Base-by-base conservation (phyloP, 768 basidiomycete species). In the Suillus weaverae region DNA sequence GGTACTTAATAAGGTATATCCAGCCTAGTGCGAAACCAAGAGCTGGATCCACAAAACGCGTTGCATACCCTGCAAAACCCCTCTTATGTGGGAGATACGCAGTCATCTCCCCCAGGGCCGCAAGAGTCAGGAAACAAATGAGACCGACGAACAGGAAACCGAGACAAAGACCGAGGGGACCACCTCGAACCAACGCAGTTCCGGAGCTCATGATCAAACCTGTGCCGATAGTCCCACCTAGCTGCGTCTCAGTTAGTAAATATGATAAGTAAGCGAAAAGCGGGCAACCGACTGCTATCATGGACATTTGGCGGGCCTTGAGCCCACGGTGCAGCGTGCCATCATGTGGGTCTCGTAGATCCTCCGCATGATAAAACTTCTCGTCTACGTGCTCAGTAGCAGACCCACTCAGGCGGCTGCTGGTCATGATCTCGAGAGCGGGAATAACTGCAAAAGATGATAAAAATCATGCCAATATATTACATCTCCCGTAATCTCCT, bases 1-100 rank as follows among this genome's bases (percentile, higher is more conserved):
- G 73, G 79, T 89, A 80, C 83, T 86, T 86, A 60, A 85, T 68
- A 38, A 88, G 75, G 67, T 89, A 89, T 73, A 88, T 89, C 88
- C 20, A 89, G 74, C 61, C 63, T 61, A 68, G 67, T 14, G 86
- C 88, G 72, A 89, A 90, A 33, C 89, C 88, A 41, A 89, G 80
- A 33, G 89, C 86, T 43, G 88, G 88, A 71, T 89, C 89, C 46
- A 85, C 85, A 69, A 89, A 90, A 60, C 89, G 84, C 2, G 87
- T 84, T 0, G 86, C 86, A 68, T 89, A 89, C 6, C 87, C 88
- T 38, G 78, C 70, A 67, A 81, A 81, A 6, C 87, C 88, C 66
- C 84, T 85, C 72, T 88, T 88, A 74, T 87, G 85, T 11, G 86
- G 86, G 46, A 85, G 71, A 67, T 80, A 79, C 26, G 77, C 71